phyloP scores from a whole-genome alignment of 1,139 yeast species.

The Candida albicans region DNA sequence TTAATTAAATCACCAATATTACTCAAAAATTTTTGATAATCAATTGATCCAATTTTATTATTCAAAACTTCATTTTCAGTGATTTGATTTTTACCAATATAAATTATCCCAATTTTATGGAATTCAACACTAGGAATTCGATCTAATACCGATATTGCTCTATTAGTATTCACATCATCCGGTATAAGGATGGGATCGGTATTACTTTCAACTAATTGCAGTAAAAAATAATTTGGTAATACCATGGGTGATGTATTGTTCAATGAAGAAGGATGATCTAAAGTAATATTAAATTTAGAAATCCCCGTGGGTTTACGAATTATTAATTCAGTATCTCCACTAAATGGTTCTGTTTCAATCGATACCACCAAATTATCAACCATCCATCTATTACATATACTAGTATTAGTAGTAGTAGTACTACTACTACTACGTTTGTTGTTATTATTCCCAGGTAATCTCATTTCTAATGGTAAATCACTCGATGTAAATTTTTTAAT shows the following conservation, averaged over 20 bases:
- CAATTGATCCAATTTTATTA: constrained; percentile 64
- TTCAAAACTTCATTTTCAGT: constrained; percentile 64
- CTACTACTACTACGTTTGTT: constrained; percentile 5
- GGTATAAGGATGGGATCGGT: constrained; percentile 39
- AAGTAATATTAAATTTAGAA: constrained; percentile 44
- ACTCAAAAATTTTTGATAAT: constrained; percentile 59
- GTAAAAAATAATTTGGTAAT: constrained; percentile 30
- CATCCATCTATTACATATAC: constrained; percentile 53
- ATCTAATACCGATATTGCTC: constrained; percentile 69
- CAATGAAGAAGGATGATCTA: constrained; percentile 31
- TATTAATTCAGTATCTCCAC: constrained; percentile 55
- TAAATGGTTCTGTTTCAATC: constrained; percentile 51
- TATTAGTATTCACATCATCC: constrained; percentile 48
- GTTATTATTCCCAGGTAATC: constrained; percentile 18
- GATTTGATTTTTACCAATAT: constrained; percentile 67
- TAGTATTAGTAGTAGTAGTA: constrained; percentile 13
- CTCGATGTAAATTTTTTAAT: constrained; percentile 67
- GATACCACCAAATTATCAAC: constrained; percentile 59
- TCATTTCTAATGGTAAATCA: constrained; percentile 56
- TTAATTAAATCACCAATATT: constrained; percentile 59
- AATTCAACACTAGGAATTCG: constrained; percentile 77
- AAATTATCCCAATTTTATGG: constrained; percentile 76
- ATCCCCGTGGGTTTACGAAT: constrained; percentile 72
- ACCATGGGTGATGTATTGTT: constrained; percentile 9
- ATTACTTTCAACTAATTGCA: constrained; percentile 30